phyloP scores from a whole-genome alignment of 495 filamentous ascomycete species.

The Letharia columbiana region DNA sequence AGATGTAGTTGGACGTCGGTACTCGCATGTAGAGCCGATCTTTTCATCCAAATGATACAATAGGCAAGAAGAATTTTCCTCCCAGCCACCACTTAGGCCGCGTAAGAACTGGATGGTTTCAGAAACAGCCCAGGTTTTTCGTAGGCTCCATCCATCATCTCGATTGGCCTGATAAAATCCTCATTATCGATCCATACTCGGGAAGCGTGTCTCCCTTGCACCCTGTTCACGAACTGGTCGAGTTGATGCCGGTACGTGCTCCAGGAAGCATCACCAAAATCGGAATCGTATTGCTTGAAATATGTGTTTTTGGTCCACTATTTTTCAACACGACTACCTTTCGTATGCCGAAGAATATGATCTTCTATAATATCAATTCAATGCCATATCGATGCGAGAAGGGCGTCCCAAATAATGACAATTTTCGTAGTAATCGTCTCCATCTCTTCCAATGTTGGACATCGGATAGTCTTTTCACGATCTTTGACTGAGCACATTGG shows the following conservation, averaged over 20 bases:
- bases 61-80: too few species aligned
- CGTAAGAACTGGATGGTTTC: constrained; percentile 24
- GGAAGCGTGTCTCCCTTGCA: constrained; percentile 36
- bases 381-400: constrained; percentile 36
- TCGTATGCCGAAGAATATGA: too few species aligned
- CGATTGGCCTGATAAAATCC: constrained; percentile 45
- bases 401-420: constrained; percentile 34
- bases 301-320: constrained; percentile 17
- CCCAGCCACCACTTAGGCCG: too few species aligned
- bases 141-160: constrained; percentile 48
- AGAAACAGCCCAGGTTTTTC: constrained; percentile 37
- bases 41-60: too few species aligned
- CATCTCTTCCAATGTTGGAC: constrained; percentile 24
- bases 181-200: constrained; percentile 41
- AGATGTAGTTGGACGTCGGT: too few species aligned
- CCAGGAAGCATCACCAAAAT: constrained; percentile 40
- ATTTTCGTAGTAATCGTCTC: constrained; percentile 30
- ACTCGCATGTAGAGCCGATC: too few species aligned
- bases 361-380: constrained; percentile 40
- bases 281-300: too few species aligned
- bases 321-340: too few species aligned
- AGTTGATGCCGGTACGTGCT: constrained; percentile 45
- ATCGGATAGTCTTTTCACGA: constrained; percentile 25
- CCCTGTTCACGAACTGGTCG: constrained; percentile 48
- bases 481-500: constrained; percentile 20